A percentile compares a stretch with the other conserved stretches of the same genome.
phyloP scores from a whole-genome alignment of 768 basidiomycete genomes.

The Tubosaeta sp. region DNA sequence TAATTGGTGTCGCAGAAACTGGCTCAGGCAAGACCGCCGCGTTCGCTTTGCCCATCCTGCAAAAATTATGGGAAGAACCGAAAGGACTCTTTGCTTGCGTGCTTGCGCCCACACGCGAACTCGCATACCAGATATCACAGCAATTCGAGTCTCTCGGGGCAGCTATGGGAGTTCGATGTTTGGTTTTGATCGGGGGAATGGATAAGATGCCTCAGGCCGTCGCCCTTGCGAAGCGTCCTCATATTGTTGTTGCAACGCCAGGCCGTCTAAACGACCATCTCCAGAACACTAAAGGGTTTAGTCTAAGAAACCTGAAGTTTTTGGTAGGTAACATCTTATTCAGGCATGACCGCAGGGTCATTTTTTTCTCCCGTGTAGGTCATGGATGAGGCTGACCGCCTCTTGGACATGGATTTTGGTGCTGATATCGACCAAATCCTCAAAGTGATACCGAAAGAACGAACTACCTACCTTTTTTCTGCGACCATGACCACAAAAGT shows the following conservation, averaged over 20 bases:
- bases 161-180: constrained; percentile 87
- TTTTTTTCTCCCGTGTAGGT: constrained; percentile 50
- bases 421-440: constrained; percentile 95
- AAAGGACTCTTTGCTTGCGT: constrained; percentile 91
- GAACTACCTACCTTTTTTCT: constrained; percentile 94
- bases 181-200: constrained; percentile 93
- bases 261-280: constrained; percentile 91
- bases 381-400: constrained; percentile 94
- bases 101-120: constrained; percentile 94
- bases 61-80: constrained; percentile 95
- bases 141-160: constrained; percentile 92
- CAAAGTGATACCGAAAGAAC: constrained; percentile 89
- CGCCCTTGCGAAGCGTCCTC: constrained; percentile 89
- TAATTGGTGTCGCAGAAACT: constrained; percentile 97
- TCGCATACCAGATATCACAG: constrained; percentile 97
- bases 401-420: constrained; percentile 96
- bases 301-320: constrained; percentile 78
- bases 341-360: neutral
- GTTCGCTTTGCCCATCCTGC: constrained; percentile 92
- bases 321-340: constrained; percentile 50
- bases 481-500: constrained; percentile 99
- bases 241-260: constrained; percentile 93
- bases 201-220: constrained; percentile 89
- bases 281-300: constrained; percentile 97
- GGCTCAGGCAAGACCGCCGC: constrained; percentile 98